Evolutionary conservation across 805 yeast genomes (phyloP).

Genomic region (Wickerhamiella australiensis): DNA sequence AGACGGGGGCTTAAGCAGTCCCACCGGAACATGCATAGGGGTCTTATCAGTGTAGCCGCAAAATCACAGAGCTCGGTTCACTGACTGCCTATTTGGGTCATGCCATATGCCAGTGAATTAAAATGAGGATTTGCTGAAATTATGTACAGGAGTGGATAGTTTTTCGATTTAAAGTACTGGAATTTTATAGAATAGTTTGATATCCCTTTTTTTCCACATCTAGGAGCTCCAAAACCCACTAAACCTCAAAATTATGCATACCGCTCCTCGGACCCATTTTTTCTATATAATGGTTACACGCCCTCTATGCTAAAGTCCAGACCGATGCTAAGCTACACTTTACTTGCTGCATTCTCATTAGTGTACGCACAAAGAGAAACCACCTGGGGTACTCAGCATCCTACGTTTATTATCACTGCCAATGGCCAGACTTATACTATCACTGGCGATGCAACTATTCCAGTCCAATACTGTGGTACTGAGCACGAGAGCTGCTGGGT

Average conservation of each 20-base stretch:
- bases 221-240: not conserved
- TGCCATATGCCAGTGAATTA: not conserved
- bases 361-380: not conserved
- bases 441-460: slow-evolving; percentile 4
- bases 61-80: too few species aligned
- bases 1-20: too few species aligned
- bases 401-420: slow-evolving; percentile 8
- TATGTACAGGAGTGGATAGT: not conserved
- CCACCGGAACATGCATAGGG: not conserved
- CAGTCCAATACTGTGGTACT: slow-evolving; percentile 6
- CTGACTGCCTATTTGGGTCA: not conserved
- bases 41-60: too few species aligned
- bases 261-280: not conserved
- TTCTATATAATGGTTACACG: not conserved
- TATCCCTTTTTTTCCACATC: not conserved
- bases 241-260: not conserved
- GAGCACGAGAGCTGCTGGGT: not conserved
- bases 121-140: not conserved
- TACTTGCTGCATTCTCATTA: not conserved
- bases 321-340: not conserved
- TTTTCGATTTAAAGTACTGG: too few species aligned
- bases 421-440: slow-evolving; percentile 9
- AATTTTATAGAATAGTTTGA: too few species aligned
- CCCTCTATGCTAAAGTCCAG: not conserved
- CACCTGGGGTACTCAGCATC: slow-evolving; percentile 2